Percentiles rank a stretch among this genome's conserved stretches.
Conservation (phyloP, 2,329 filamentous ascomycete species). For the Trichoderma oligosporum region DNA sequence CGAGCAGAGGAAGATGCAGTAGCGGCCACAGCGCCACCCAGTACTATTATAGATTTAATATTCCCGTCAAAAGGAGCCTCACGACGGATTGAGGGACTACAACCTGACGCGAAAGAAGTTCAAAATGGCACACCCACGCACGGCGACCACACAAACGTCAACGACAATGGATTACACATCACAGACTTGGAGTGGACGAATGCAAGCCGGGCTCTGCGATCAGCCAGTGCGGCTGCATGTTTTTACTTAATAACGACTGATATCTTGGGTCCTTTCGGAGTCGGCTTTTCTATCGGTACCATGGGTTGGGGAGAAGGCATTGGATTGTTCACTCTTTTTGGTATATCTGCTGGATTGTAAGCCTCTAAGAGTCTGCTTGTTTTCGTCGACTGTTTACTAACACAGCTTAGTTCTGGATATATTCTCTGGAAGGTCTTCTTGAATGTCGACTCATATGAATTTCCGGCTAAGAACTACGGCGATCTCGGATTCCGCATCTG, state of each 20-base stretch:
- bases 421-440: slow-evolving; percentile 45
- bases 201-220: slow-evolving; percentile 28
- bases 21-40: slow-evolving; percentile 5
- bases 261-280: slow-evolving; percentile 20
- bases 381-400: not conserved
- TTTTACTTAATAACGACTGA: slow-evolving; percentile 22
- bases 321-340: slow-evolving; percentile 45
- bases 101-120: not conserved
- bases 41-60: not conserved
- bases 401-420: slow-evolving; percentile 37
- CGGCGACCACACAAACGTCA: not conserved
- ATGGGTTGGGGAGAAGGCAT: slow-evolving; percentile 37
- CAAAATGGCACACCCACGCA: not conserved
- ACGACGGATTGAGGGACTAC: slow-evolving; percentile 14
- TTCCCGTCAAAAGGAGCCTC: slow-evolving; percentile 12
- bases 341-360: slow-evolving; percentile 28
- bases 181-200: slow-evolving; percentile 43
- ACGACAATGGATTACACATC: slow-evolving; percentile 17
- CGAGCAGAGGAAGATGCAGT: slow-evolving; percentile 24
- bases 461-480: slow-evolving; percentile 44
- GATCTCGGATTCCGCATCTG: slow-evolving; percentile 48
- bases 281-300: slow-evolving; percentile 20
- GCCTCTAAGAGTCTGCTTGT: not conserved
- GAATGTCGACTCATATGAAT: slow-evolving; percentile 36
- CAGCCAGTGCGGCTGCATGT: slow-evolving; percentile 19